A percentile compares a stretch with the other conserved stretches of the same genome.
phyloP scores from a whole-genome alignment of 2,329 filamentous ascomycete genomes.

The Calonectria pteridis region DNA sequence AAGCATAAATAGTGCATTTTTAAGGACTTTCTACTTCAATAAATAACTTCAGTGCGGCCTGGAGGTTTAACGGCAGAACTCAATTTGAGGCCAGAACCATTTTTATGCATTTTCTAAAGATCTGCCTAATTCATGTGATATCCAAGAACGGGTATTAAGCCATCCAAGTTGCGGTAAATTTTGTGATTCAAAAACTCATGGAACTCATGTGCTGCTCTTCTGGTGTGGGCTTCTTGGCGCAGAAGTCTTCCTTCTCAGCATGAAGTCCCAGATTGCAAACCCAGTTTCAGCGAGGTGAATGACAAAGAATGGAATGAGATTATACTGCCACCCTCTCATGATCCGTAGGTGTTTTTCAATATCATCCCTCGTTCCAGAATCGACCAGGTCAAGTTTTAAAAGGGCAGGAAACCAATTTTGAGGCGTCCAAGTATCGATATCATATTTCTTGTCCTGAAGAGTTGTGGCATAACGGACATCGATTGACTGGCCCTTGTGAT shows the following conservation, averaged over 20 bases:
- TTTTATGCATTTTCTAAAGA: not conserved
- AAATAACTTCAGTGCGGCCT: too few species aligned
- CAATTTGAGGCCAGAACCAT: not conserved
- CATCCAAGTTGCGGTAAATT: not conserved
- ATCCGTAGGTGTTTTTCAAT: constrained; percentile 40
- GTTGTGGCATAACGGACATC: constrained; percentile 25
- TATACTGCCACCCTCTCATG: constrained; percentile 47
- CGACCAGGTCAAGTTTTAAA: constrained; percentile 37
- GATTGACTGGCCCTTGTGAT: constrained; percentile 41
- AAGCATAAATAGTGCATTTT: too few species aligned
- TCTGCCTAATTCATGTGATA: not conserved
- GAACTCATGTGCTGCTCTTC: not conserved
- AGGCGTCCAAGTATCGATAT: constrained; percentile 41
- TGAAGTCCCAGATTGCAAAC: constrained; percentile 39
- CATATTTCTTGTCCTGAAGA: constrained; percentile 35
- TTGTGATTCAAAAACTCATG: not conserved
- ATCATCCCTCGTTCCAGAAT: constrained; percentile 28
- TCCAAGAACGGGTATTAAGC: not conserved
- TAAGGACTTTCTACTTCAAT: too few species aligned
- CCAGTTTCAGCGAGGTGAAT: constrained; percentile 42
- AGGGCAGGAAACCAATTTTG: constrained; percentile 46
- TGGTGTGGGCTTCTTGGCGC: not conserved
- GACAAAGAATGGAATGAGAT: constrained; percentile 46
- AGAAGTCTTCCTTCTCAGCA: constrained; percentile 26
- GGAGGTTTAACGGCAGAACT: too few species aligned